Evolutionary conservation across 2,329 filamentous ascomycete species (phyloP).

Genomic region (Cladorrhinum sp.): DNA sequence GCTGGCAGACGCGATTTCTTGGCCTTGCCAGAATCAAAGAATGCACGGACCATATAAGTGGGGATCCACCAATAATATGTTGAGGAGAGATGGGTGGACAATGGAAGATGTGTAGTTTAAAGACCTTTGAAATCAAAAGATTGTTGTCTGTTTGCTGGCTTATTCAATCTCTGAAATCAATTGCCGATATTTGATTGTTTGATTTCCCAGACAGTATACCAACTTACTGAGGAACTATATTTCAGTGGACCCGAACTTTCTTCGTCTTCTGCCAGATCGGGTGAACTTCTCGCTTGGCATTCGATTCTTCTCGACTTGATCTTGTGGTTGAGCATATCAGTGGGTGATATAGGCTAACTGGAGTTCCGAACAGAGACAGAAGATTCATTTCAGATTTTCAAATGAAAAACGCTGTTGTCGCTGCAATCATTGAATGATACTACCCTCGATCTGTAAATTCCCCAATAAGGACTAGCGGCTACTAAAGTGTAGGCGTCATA

Average conservation of each 20-base stretch:
- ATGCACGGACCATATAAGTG: slow-evolving; percentile 5
- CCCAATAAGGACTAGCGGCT: neutral
- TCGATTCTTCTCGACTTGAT: neutral
- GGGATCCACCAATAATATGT: neutral
- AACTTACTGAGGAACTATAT: neutral
- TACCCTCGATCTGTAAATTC: neutral
- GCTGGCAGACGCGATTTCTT: slow-evolving; percentile 18
- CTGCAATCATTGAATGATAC: neutral
- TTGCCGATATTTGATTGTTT: neutral
- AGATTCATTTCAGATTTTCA: too few species aligned
- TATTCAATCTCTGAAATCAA: neutral
- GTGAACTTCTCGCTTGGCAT: neutral
- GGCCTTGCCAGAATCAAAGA: slow-evolving; percentile 5
- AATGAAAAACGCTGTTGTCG: too few species aligned
- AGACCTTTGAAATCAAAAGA: neutral
- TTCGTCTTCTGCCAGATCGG: neutral
- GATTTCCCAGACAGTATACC: neutral
- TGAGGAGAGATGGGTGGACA: neutral
- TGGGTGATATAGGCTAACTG: too few species aligned
- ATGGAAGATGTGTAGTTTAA: neutral
- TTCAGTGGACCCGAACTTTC: neutral
- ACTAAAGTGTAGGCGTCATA: neutral
- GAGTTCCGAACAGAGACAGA: too few species aligned
- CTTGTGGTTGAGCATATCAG: neutral
- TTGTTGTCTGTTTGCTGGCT: neutral